A percentile compares a stretch with the other conserved stretches of the same genome.
These are phyloP conservation scores for Neocatenulostroma microsporum DNA, from an alignment of 2,329 filamentous ascomycete species.

Conservation along the genomic window DNA sequence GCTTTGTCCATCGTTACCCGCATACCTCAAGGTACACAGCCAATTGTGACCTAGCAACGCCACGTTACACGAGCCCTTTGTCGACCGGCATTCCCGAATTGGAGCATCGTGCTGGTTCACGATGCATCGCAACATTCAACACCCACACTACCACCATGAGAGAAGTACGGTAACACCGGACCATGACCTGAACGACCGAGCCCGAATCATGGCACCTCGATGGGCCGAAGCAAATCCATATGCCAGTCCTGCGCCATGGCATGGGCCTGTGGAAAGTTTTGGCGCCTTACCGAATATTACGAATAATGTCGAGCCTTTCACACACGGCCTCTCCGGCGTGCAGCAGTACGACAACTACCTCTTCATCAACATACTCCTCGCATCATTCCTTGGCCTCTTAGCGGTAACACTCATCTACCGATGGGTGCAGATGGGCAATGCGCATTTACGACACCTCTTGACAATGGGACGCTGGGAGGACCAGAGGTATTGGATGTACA, in stretches of 20 bases:
- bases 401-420: constrained; percentile 35
- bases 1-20: constrained; percentile 4
- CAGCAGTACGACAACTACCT: constrained; percentile 42
- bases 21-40: constrained; percentile 5
- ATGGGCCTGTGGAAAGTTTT: constrained; percentile 7
- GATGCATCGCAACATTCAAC: constrained; percentile 3
- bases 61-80: constrained; percentile 3
- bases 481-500: constrained; percentile 41
- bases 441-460: constrained; percentile 40
- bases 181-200: not conserved
- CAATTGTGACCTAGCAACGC: constrained; percentile 5
- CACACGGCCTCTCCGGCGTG: constrained; percentile 41
- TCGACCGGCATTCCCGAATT: not conserved
- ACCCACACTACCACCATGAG: not conserved
- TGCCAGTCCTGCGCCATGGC: constrained; percentile 1
- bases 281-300: constrained; percentile 9
- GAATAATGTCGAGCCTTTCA: constrained; percentile 15
- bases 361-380: constrained; percentile 37
- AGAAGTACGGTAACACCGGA: not conserved
- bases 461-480: constrained; percentile 35
- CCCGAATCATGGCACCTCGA: constrained; percentile 6
- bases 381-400: constrained; percentile 30
- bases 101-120: constrained; percentile 2
- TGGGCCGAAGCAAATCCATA: constrained; percentile 1
- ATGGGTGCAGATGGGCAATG: constrained; percentile 35